phyloP scores from a whole-genome alignment of 73 alveolate species.

The Blepharisma japonicum region DNA sequence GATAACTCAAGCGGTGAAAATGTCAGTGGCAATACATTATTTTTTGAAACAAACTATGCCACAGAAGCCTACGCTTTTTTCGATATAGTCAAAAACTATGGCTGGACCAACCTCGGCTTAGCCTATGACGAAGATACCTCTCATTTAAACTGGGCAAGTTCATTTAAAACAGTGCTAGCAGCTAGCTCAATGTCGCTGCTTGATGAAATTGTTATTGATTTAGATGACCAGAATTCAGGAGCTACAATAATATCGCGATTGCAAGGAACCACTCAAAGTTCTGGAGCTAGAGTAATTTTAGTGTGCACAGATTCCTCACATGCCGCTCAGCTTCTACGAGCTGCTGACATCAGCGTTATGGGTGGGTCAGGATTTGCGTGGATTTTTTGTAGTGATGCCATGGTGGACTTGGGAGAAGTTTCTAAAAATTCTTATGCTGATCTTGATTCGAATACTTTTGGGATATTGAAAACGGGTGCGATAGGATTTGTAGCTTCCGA shows the following conservation, averaged over 20 bases:
- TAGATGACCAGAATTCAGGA: background rate
- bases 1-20: background rate
- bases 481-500: no score
- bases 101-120: conserved; percentile 25
- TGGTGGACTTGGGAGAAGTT: conserved; percentile 1
- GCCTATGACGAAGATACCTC: background rate
- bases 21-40: background rate
- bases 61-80: conserved; percentile 23
- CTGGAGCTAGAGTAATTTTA: conserved; percentile 29
- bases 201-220: conserved; percentile 20
- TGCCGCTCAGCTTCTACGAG: conserved; percentile 24
- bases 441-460: background rate
- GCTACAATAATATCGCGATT: background rate
- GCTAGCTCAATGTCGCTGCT: background rate
- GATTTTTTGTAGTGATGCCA: conserved; percentile 17
- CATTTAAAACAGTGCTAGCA: background rate
- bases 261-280: conserved; percentile 18
- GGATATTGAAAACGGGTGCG: conserved; percentile 28
- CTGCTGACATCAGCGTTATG: conserved; percentile 31
- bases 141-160: background rate
- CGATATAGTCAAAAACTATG: conserved; percentile 10
- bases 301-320: background rate
- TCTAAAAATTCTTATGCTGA: conserved; percentile 25
- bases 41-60: background rate
- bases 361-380: conserved; percentile 33